Base-by-base conservation (phyloP, 108 stramenopile genomes). In the Conticribra guillardii region DNA sequence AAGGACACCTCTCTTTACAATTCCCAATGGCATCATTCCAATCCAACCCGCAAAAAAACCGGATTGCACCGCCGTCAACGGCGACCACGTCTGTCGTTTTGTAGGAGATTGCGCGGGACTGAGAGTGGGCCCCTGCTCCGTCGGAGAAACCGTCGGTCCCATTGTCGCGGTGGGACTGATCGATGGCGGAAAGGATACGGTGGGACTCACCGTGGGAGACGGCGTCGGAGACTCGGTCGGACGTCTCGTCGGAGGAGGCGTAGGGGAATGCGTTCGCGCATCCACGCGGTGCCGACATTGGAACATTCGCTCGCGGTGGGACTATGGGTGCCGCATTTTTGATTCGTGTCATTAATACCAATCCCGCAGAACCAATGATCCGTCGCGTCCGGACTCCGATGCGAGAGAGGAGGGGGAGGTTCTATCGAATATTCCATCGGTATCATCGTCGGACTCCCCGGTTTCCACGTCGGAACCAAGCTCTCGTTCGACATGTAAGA, bases 351-450 rank as follows among this genome's bases (percentile, higher is more conserved):
- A 15, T 63, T 34, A 30, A 72, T 48, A 3, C 67, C 67, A 4
- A 31, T 46, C 17, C 79, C 79, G 49, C 79, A 80, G 48, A 41
- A 80, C 79, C 71, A 73, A 50, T 80, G 67, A 73, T 80, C 79
- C 9, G 65, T 45, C 8, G 71, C 64, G 11, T 74, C 64, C 0
- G 44, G 58, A 22, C 49, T 51, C 9, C 33, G 28, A 26, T 31
- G 27, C 1, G 51, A 58, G 23, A 51, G 57, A 9, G 27, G 18
- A 4, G 66, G 66, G 27, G 64, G 64, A 5, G 54, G 37, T 5
- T 41, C 54, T 33, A 69, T 59, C 11, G 68, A 47, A 3, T 21
- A 5, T 16, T 58, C 68, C 30, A 56, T 69, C n/a, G 68, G 57
- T 19, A 59, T 58, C 21, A 50, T 7, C 30, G 57, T 69, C 8